Conservation (phyloP, 495 filamentous ascomycete genomes). For the Astrothelium macrocarpum region DNA sequence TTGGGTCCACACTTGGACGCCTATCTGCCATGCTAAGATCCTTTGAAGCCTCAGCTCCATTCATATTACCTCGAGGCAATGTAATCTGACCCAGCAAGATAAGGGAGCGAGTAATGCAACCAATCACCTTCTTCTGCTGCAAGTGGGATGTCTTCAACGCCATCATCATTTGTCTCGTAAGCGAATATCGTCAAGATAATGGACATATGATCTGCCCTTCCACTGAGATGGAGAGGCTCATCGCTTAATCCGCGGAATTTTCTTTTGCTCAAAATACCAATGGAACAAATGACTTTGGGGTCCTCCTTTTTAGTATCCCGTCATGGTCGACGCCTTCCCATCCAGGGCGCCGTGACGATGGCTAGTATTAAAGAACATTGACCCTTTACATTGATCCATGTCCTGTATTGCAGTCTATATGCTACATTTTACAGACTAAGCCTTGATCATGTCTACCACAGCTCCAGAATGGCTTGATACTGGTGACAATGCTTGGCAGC, state of each 20-base stretch:
- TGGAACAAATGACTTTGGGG: neutral
- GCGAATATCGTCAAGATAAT: neutral
- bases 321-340: neutral
- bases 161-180: neutral
- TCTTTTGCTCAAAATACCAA: neutral
- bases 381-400: no score
- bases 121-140: neutral
- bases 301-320: neutral
- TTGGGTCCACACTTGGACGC: neutral
- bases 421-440: no score
- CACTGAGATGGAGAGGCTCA: neutral
- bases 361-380: neutral
- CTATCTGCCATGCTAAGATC: neutral
- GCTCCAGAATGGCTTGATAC: conserved; percentile 38
- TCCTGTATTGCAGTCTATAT: no score
- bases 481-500: conserved; percentile 49
- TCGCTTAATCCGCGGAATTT: neutral
- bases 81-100: no score
- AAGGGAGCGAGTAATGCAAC: no score
- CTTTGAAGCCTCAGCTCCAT: neutral
- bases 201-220: neutral
- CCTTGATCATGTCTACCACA: neutral
- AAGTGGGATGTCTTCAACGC: neutral
- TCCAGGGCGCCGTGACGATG: neutral
- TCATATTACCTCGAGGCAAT: no score